phyloP scores from a whole-genome alignment of 345 rosid genomes.

The Hypericum perforatum region DNA sequence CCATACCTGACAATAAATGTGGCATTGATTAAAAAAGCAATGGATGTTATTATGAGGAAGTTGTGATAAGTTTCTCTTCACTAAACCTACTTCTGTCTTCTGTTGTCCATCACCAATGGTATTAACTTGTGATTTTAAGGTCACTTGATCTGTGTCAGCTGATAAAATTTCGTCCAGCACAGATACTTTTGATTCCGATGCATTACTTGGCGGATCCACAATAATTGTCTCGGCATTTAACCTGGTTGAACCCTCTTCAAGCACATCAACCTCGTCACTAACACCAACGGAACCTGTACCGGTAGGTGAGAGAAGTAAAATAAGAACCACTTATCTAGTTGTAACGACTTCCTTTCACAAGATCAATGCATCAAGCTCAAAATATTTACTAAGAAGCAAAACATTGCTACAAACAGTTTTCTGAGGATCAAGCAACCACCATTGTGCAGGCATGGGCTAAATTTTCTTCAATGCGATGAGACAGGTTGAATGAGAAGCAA shows the following conservation, averaged over 20 bases:
- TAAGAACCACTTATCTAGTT: too few species aligned
- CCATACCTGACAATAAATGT: slow-evolving; percentile 48
- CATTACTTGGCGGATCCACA: slow-evolving; percentile 18
- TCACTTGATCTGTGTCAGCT: slow-evolving; percentile 33
- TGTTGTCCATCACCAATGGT: slow-evolving; percentile 25
- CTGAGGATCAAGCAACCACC: too few species aligned
- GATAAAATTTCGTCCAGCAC: slow-evolving; percentile 75
- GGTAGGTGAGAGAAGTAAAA: too few species aligned
- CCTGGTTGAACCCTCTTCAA: slow-evolving; percentile 40
- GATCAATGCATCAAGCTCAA: too few species aligned
- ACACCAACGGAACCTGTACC: background rate
- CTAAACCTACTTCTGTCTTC: slow-evolving; percentile 46
- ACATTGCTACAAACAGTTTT: too few species aligned
- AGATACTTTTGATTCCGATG: slow-evolving; percentile 32
- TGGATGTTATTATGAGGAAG: background rate
- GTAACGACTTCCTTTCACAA: too few species aligned
- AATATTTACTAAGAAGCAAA: too few species aligned
- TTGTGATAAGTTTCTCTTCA: background rate
- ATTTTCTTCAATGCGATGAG: too few species aligned
- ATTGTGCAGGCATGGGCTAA: too few species aligned
- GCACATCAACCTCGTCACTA: slow-evolving; percentile 28
- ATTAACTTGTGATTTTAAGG: slow-evolving; percentile 26
- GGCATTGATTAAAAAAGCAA: slow-evolving; percentile 6
- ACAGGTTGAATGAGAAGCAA: too few species aligned
- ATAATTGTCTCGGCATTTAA: slow-evolving; percentile 27